These are phyloP conservation scores for Fusarium redolens DNA, from an alignment of 2,329 filamentous ascomycete species.

Conservation along the genomic window DNA sequence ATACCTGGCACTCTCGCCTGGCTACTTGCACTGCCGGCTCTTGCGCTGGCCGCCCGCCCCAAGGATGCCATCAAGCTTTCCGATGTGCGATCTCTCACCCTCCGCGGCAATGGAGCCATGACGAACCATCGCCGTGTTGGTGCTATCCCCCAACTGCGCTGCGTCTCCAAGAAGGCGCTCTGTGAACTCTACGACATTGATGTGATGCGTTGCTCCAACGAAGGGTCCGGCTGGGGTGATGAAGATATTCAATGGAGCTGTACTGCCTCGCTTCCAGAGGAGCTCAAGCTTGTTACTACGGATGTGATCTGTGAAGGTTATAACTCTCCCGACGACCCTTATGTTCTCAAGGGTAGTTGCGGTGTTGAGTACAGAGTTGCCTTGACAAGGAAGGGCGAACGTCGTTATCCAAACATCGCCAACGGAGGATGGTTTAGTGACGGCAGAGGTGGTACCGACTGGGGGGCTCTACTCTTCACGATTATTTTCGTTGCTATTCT, in stretches of 20 bases:
- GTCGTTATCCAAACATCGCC: constrained; percentile 70
- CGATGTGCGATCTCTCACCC: constrained; percentile 79
- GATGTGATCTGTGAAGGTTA: constrained; percentile 97
- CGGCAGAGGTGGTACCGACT: constrained; percentile 47
- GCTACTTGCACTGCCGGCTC: constrained; percentile 42
- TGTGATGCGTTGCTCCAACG: constrained; percentile 89
- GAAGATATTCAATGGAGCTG: constrained; percentile 95
- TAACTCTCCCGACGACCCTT: constrained; percentile 77
- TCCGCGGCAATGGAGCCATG: constrained; percentile 70
- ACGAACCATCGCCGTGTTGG: constrained; percentile 82
- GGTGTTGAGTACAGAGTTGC: constrained; percentile 88
- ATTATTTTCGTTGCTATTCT: constrained; percentile 70
- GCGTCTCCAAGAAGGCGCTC: constrained; percentile 73
- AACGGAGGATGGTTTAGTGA: constrained; percentile 52
- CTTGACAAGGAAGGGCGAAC: constrained; percentile 81
- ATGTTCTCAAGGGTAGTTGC: constrained; percentile 91
- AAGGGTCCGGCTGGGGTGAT: constrained; percentile 79
- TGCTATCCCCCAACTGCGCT: constrained; percentile 82
- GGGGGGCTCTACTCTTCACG: constrained; percentile 65
- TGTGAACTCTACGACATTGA: constrained; percentile 80
- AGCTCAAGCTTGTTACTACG: constrained; percentile 80
- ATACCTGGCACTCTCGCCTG: constrained; percentile 39
- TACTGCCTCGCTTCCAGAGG: constrained; percentile 68
- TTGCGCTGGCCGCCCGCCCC: constrained; percentile 47
- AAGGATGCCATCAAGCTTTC: constrained; percentile 68